Conservation (phyloP, 2,329 filamentous ascomycete genomes). For the Fusarium nodosum region DNA sequence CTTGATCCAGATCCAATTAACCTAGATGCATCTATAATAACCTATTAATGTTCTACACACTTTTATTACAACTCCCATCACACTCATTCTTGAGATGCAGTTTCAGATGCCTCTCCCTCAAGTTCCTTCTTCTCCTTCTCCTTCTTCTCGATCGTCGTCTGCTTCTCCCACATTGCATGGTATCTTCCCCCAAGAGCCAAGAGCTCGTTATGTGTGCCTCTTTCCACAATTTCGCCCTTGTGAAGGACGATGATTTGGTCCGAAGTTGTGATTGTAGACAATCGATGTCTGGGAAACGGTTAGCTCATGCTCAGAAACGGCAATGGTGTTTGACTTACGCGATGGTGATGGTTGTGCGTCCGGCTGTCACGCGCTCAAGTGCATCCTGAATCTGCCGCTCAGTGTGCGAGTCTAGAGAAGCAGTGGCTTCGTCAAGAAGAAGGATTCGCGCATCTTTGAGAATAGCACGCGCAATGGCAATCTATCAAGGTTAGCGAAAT, state of each 20-base stretch:
- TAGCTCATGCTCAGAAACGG: background rate
- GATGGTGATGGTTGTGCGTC: conserved; percentile 64
- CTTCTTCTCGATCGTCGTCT: conserved; percentile 60
- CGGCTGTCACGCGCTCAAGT: conserved; percentile 61
- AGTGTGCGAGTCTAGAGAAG: conserved; percentile 74
- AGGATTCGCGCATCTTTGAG: conserved; percentile 78
- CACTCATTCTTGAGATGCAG: conserved; percentile 17
- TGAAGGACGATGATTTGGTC: conserved; percentile 69
- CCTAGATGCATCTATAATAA: background rate
- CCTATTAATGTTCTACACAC: background rate
- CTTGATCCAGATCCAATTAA: background rate
- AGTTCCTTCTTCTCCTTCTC: conserved; percentile 50
- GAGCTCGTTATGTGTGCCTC: conserved; percentile 64
- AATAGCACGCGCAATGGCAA: conserved; percentile 74
- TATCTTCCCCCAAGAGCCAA: conserved; percentile 62
- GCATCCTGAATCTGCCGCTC: conserved; percentile 70
- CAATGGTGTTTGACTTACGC: background rate
- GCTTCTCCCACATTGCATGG: conserved; percentile 66
- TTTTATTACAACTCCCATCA: background rate
- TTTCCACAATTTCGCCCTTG: conserved; percentile 64
- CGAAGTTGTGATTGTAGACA: conserved; percentile 69
- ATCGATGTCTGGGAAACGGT: conserved; percentile 60
- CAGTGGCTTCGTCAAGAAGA: conserved; percentile 79
- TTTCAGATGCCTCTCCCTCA: conserved; percentile 35
- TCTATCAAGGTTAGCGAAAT: conserved; percentile 39